These are phyloP conservation scores for Lasiosphaeria ovina DNA, from an alignment of 495 filamentous ascomycete species.

Conservation along the genomic window DNA sequence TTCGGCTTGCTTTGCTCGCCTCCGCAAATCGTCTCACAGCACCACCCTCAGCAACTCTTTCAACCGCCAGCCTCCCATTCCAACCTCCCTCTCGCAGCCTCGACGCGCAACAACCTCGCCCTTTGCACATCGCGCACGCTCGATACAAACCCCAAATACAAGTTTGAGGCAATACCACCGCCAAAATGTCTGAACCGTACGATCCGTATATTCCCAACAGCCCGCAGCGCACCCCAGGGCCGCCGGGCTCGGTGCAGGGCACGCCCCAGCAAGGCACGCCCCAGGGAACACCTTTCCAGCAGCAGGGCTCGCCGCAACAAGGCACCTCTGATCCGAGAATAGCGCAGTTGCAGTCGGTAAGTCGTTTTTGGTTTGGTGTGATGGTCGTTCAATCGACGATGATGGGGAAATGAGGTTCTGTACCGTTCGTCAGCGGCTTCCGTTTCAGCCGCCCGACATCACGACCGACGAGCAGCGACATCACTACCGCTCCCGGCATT, in stretches of 20 bases:
- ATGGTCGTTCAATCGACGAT: constrained; percentile 20
- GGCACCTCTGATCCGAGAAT: constrained; percentile 47
- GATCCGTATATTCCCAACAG: constrained; percentile 87
- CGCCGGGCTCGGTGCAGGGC: constrained; percentile 20
- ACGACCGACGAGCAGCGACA: background rate
- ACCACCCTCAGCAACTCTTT: constrained; percentile 18
- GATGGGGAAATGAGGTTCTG: background rate
- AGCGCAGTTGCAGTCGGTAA: constrained; percentile 75
- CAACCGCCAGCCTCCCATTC: constrained; percentile 23
- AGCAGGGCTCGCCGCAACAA: constrained; percentile 22
- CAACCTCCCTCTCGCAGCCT: constrained; percentile 18
- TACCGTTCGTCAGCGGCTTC: constrained; percentile 3
- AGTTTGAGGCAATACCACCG: constrained; percentile 6
- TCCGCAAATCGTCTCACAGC: constrained; percentile 32
- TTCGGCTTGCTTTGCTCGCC: constrained; percentile 27
- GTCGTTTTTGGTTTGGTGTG: constrained; percentile 36
- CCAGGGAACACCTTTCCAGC: background rate
- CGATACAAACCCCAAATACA: background rate
- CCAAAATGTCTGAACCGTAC: constrained; percentile 72
- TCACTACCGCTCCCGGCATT: too few relatives aligned
- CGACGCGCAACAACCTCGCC: constrained; percentile 16
- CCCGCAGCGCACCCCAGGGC: constrained; percentile 24
- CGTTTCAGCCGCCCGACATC: background rate
- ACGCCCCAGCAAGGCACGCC: too few relatives aligned
- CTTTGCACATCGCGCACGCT: constrained; percentile 10